These are phyloP conservation scores for Stropharia rugosoannulata DNA, from an alignment of 768 basidiomycete genomes.

Conservation along the genomic window DNA sequence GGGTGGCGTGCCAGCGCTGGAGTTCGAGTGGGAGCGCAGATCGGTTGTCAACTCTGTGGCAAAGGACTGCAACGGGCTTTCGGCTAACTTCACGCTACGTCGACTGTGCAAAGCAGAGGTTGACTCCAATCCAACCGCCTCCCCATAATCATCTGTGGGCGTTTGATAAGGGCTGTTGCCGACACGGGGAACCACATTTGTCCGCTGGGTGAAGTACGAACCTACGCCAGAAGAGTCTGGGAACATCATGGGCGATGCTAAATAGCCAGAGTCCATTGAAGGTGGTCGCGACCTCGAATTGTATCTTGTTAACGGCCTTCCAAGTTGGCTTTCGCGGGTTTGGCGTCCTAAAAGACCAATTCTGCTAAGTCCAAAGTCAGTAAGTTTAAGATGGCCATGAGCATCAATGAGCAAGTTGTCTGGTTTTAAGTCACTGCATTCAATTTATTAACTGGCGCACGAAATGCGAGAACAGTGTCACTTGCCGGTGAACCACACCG, in stretches of 20 bases:
- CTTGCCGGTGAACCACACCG: slow-evolving; percentile 95
- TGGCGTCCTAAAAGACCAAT: slow-evolving; percentile 99
- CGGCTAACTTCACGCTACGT: slow-evolving; percentile 48
- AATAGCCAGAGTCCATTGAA: slow-evolving; percentile 76
- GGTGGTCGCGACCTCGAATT: slow-evolving; percentile 79
- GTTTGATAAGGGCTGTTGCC: slow-evolving; percentile 68
- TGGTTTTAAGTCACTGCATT: slow-evolving; percentile 87
- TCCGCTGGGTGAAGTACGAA: slow-evolving; percentile 81
- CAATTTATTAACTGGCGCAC: slow-evolving; percentile 8
- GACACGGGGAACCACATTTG: slow-evolving; percentile 53
- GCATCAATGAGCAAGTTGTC: slow-evolving; percentile 98
- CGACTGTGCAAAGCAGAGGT: slow-evolving; percentile 53
- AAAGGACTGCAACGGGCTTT: slow-evolving; percentile 86
- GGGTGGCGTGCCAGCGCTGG: slow-evolving; percentile 65
- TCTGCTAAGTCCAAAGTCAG: slow-evolving; percentile 95
- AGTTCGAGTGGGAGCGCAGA: slow-evolving; percentile 73
- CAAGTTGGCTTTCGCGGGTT: slow-evolving; percentile 67
- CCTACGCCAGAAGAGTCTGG: slow-evolving; percentile 56
- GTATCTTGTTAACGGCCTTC: slow-evolving; percentile 48
- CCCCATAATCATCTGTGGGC: slow-evolving; percentile 78
- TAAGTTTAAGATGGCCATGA: slow-evolving; percentile 95
- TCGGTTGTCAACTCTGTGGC: slow-evolving; percentile 84
- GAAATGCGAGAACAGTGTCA: slow-evolving; percentile 2
- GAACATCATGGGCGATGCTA: slow-evolving; percentile 73
- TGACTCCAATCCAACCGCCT: slow-evolving; percentile 85